Base-by-base conservation (phyloP, 2,329 filamentous ascomycete species). In the Botrytis sinoallii region DNA sequence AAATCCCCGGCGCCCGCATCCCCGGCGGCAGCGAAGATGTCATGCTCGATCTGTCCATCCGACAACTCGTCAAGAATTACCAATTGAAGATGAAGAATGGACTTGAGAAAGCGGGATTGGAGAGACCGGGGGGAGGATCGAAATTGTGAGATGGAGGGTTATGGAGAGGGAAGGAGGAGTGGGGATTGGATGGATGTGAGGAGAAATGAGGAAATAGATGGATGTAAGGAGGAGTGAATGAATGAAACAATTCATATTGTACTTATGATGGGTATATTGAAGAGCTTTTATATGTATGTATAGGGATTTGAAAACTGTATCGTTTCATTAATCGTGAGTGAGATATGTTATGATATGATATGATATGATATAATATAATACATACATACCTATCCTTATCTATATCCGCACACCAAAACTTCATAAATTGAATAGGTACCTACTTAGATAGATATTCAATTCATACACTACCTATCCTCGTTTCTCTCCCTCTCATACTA, bases 21-120 rank as follows among this genome's bases (percentile, higher is more conserved):
- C 90, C 90, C 0, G 91, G 91, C 69, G 91, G 92, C 1, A 90
- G 88, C 9, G 92, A 94, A 80, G 92, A 94, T 80, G 91, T 94
- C 2, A 85, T 93, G 83, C 83, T 93, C 18, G 91, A 93, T 82
- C 82, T 93, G 59, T 89, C 89, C 1, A 86, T 93, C 4, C 83
- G 91, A 22, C 91, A 93, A 81, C 81, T 93, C 74, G 89, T 92
- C 55, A 93, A 93, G 84, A 88, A 92, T 66, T 93, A 89, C 80
- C 84, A 88, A 78, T 84, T 82, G 20, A 88, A 90, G 82, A 88
- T 85, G 4, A 87, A 64, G 57, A 14, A 64, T 20, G 69, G 64
- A 32, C 8, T 6, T 5, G 42, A 52, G 22, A 22, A 44, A 86
- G 78, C 57, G 14, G 84, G 84, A 44, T 76, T 90, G 74, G 76